phyloP scores from a whole-genome alignment of 148 eudicot genomes.

The Suaeda aralocaspica region DNA sequence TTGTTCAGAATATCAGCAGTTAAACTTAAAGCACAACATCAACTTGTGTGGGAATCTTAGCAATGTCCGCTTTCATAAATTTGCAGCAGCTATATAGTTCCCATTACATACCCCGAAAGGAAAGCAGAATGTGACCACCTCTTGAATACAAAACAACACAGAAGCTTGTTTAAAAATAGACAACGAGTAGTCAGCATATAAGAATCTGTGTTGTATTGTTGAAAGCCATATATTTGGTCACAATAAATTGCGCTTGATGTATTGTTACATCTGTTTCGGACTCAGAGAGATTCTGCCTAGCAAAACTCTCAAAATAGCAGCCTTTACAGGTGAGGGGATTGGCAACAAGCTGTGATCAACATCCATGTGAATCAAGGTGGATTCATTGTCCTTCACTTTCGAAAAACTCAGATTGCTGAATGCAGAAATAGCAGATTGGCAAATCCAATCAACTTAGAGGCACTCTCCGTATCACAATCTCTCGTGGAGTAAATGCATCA shows the following conservation, averaged over 20 bases:
- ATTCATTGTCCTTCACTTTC: constrained; percentile 39
- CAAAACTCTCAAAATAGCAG: constrained; percentile 96
- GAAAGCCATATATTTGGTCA: constrained; percentile 67
- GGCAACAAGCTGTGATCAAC: constrained; percentile 86
- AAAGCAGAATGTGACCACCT: constrained; percentile 89
- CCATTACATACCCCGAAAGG: constrained; percentile 93
- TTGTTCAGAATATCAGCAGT: constrained; percentile 45
- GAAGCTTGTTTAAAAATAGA: constrained; percentile 86
- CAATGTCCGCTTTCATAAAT: constrained; percentile 65
- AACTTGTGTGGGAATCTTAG: constrained; percentile 47
- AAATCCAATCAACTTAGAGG: constrained; percentile 67
- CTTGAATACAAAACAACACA: constrained; percentile 81
- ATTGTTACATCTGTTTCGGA: constrained; percentile 69
- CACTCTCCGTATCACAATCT: constrained; percentile 45
- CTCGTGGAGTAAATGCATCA: constrained; percentile 52
- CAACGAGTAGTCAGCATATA: constrained; percentile 68
- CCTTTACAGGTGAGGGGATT: constrained; percentile 66
- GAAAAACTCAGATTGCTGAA: constrained; percentile 75
- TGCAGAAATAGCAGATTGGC: constrained; percentile 66
- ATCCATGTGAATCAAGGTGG: constrained; percentile 78
- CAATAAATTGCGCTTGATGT: constrained; percentile 55
- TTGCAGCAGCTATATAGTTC: constrained; percentile 73
- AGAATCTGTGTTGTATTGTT: constrained; percentile 45
- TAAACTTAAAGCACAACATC: constrained; percentile 67
- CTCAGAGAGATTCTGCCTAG: constrained; percentile 80